These are phyloP conservation scores for Nannochloropsis oceanica DNA, from an alignment of 108 stramenopile species.

Conservation along the genomic window DNA sequence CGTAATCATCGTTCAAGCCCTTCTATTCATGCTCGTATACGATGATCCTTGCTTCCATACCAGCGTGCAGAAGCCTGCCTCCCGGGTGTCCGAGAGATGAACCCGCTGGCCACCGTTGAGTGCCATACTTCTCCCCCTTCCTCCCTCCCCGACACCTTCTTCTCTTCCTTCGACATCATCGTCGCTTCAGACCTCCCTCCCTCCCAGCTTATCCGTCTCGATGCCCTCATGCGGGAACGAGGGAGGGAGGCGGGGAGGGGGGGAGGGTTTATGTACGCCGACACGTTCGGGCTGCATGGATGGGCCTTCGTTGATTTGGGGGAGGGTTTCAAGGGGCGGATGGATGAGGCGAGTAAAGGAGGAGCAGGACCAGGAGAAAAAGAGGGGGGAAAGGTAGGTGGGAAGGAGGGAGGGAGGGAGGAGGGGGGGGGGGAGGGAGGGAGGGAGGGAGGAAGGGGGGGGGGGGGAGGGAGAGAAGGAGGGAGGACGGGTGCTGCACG, in stretches of 20 bases:
- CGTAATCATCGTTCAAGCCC: slow-evolving; percentile 34
- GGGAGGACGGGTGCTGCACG: no score
- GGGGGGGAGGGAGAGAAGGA: no score
- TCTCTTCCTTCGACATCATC: slow-evolving; percentile 53
- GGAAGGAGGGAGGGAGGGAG: not conserved
- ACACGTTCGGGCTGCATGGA: not conserved
- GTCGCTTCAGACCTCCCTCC: not conserved
- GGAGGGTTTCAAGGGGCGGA: not conserved
- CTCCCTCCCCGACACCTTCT: slow-evolving; percentile 46
- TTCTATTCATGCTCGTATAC: not conserved
- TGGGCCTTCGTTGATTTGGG: slow-evolving; percentile 54
- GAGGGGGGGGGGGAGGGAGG: not conserved
- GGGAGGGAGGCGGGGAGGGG: not conserved
- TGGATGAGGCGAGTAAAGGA: not conserved
- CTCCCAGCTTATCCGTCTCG: not conserved
- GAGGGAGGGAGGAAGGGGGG: not conserved
- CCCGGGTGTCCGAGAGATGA: slow-evolving; percentile 66
- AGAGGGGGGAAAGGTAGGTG: not conserved
- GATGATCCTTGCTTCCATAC: not conserved
- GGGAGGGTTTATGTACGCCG: not conserved
- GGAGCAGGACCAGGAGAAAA: no score
- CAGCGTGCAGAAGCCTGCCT: slow-evolving; percentile 38
- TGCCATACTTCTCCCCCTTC: slow-evolving; percentile 42
- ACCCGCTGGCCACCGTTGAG: slow-evolving; percentile 57
- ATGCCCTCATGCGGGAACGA: not conserved